Evolutionary conservation across 176 grass and related monocot species (phyloP), one percentile per base, ranked within the genome.

Genomic region (Aegilops umbellulata): DNA sequence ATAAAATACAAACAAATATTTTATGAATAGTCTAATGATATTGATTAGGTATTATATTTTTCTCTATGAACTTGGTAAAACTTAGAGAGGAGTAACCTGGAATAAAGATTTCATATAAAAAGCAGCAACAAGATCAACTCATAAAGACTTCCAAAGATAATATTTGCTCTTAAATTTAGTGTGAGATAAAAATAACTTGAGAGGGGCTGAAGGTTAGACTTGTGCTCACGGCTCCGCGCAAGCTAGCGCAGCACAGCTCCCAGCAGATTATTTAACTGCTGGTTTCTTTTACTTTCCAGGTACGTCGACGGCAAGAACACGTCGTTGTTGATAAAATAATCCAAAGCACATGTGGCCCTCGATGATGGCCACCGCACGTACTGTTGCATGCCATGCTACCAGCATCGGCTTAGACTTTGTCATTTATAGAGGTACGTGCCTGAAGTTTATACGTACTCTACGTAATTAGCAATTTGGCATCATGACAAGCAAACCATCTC

Each of bases 401-500:
- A 69, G 66, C 76, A 62, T 80, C 76, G 22, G 35, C 29, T 84
- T 63, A 76, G 76, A 87, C 76, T 84, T 91, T 87, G 89, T 91
- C 89, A 87, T 91, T 39, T 84, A 81, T 62, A 76, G 69, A 87
- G 81, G 85, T 76, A 61, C 81, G 76, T 84, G 38, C 61, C 49
- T 66, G 61, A 91, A 80, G 81, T 60, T 87, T 84, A 90, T 57
- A 86, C 64, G 49, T 55, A 55, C 16, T 64, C 24, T 8, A 69
- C 49, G 38, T 76, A 91, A 80, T 84, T 84, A 87, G 85, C 69
- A 68, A 91, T 76, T 84, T 84, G 80, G 85, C 69, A 68, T 80
- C 85, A 91, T 91, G 68, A 60, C 87, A 68, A 61, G 74, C 81
- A 84, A 68, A 51, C 78, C 60, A 81, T 62, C 85, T 76, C 81